These are phyloP conservation scores for Septoria linicola DNA, from an alignment of 2,329 filamentous ascomycete genomes.

Conservation along the genomic window DNA sequence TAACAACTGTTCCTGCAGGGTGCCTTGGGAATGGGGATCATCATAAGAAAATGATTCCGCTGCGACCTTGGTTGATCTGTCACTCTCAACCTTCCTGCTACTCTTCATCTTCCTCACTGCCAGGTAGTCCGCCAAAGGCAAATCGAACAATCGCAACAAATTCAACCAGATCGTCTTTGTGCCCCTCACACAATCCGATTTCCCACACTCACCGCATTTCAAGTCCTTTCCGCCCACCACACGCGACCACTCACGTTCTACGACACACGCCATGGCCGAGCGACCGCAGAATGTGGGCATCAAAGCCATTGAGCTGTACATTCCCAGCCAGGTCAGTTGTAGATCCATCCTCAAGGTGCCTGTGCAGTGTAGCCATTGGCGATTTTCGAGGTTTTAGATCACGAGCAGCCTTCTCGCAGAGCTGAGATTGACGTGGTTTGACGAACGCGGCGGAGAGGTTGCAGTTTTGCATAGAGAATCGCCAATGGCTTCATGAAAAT, in stretches of 20 bases:
- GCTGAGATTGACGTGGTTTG: too few species aligned
- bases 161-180: constrained; percentile 14
- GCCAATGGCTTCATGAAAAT: not conserved
- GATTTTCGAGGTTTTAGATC: not conserved
- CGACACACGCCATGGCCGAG: constrained; percentile 9
- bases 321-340: constrained; percentile 51
- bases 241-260: constrained; percentile 10
- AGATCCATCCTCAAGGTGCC: not conserved
- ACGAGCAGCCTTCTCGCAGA: too few species aligned
- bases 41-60: not conserved
- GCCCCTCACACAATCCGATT: constrained; percentile 3
- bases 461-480: too few species aligned
- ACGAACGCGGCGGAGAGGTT: too few species aligned
- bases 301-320: constrained; percentile 57
- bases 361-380: not conserved
- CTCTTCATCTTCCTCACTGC: constrained; percentile 3
- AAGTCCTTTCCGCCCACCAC: constrained; percentile 8
- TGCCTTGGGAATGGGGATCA: too few species aligned
- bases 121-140: not conserved
- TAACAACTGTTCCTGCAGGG: too few species aligned
- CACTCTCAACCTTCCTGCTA: not conserved
- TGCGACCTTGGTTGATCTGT: not conserved
- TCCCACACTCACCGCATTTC: constrained; percentile 10
- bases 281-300: constrained; percentile 52
- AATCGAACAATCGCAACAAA: constrained; percentile 10